A percentile compares a stretch with the other conserved stretches of the same genome.
Evolutionary conservation across 148 eudicot genomes (phyloP).

Genomic region (Vaccinium corymbosum): DNA sequence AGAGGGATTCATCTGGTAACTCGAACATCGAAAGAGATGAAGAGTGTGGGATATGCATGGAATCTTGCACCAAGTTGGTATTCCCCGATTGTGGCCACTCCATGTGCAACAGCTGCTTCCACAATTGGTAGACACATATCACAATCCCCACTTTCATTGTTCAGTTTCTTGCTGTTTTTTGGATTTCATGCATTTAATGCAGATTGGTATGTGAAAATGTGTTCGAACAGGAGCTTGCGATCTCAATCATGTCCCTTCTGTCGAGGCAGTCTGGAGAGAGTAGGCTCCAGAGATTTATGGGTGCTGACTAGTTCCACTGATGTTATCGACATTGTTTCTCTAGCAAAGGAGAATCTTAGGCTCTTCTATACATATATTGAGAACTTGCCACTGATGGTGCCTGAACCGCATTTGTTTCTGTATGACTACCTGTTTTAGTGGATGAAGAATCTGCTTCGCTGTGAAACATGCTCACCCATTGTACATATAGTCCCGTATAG

Average conservation of each 20-base stretch:
- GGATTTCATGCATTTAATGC: background rate
- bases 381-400: conserved; percentile 47
- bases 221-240: conserved; percentile 51
- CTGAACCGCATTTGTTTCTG: conserved; percentile 47
- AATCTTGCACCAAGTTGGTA: conserved; percentile 57
- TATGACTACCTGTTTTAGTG: conserved; percentile 66
- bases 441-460: background rate
- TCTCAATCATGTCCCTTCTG: conserved; percentile 91
- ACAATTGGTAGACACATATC: conserved; percentile 54
- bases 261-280: conserved; percentile 73
- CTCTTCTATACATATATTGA: conserved; percentile 68
- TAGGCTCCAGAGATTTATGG: conserved; percentile 73
- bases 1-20: conserved; percentile 17
- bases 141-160: background rate
- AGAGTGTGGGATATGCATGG: conserved; percentile 92
- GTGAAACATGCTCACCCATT: conserved; percentile 12
- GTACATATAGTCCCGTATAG: conserved; percentile 10
- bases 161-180: background rate
- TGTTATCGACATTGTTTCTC: conserved; percentile 46
- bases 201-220: background rate
- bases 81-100: conserved; percentile 82
- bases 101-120: conserved; percentile 73
- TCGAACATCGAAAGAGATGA: conserved; percentile 52
- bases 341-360: conserved; percentile 59
- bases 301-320: conserved; percentile 53